Percentiles rank a stretch among this genome's conserved stretches.
phyloP scores from a whole-genome alignment of 352 stramenopile genomes.

The Pythium monospermum region DNA sequence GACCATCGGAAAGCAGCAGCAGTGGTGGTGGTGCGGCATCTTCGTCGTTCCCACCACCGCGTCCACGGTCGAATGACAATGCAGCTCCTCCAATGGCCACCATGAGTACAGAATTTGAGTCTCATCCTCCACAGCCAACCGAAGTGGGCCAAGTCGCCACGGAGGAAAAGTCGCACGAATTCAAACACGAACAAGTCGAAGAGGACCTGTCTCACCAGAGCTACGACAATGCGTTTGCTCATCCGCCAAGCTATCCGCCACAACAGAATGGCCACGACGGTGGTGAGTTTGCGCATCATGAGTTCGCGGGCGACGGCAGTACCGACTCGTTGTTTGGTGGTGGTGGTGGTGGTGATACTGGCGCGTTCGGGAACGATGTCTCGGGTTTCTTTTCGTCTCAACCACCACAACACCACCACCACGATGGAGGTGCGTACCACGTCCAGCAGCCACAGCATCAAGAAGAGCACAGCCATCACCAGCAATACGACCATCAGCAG shows the following conservation, averaged over 20 bases:
- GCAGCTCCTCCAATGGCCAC: too few species aligned
- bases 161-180: too few species aligned
- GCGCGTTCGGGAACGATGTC: slow-evolving; percentile 7
- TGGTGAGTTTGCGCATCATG: not conserved
- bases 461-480: slow-evolving; percentile 1
- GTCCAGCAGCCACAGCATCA: slow-evolving; percentile 10
- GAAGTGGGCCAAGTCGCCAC: not conserved
- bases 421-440: slow-evolving; percentile 13
- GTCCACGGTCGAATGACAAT: too few species aligned
- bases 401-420: slow-evolving; percentile 18
- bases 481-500: not conserved
- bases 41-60: too few species aligned
- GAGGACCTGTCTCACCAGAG: too few species aligned
- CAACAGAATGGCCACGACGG: too few species aligned
- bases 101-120: too few species aligned
- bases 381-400: slow-evolving; percentile 41
- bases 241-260: too few species aligned
- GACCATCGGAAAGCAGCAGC: too few species aligned
- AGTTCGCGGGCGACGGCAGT: not conserved
- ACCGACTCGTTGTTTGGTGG: not conserved
- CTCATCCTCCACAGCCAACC: not conserved
- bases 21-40: too few species aligned
- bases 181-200: too few species aligned
- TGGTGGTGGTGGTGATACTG: not conserved
- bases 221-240: not conserved